Evolutionary conservation across 352 stramenopile species (phyloP).

Genomic region (Aphanomyces cochlioides): DNA sequence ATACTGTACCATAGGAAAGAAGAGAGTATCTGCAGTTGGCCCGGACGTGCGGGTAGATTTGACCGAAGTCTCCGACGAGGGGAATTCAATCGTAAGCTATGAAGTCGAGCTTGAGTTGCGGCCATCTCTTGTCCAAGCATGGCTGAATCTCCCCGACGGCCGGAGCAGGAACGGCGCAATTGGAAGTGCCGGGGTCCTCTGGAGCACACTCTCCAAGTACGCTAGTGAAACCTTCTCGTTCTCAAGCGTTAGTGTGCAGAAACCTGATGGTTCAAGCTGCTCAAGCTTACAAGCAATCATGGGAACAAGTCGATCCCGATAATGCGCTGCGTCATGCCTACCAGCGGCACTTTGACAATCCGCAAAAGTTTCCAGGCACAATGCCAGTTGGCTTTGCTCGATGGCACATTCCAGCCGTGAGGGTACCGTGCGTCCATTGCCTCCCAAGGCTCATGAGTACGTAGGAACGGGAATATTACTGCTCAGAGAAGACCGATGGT

Average conservation of each 20-base stretch:
- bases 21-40: constrained; percentile 72
- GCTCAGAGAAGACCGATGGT: constrained; percentile 90
- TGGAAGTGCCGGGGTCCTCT: constrained; percentile 19
- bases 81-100: constrained; percentile 50
- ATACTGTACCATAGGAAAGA: constrained; percentile 44
- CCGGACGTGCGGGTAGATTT: constrained; percentile 76
- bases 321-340: constrained; percentile 77
- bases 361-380: constrained; percentile 83
- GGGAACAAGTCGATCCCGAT: constrained; percentile 62
- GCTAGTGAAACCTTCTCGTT: not conserved
- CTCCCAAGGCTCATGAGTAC: not conserved
- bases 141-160: constrained; percentile 69
- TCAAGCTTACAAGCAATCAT: constrained; percentile 73
- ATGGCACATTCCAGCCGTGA: constrained; percentile 82
- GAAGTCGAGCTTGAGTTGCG: constrained; percentile 81
- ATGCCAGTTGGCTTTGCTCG: constrained; percentile 91
- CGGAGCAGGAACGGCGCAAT: constrained; percentile 70
- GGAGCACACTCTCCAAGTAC: constrained; percentile 39
- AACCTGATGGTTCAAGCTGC: constrained; percentile 79
- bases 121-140: constrained; percentile 60
- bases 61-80: constrained; percentile 77
- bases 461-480: constrained; percentile 76
- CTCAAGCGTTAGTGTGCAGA: constrained; percentile 32
- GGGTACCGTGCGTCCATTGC: constrained; percentile 22
- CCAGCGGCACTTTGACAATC: constrained; percentile 58